A percentile compares a stretch with the other conserved stretches of the same genome.
Evolutionary conservation across 108 stramenopile genomes (phyloP).

Genomic region (Nitzschia sp.): DNA sequence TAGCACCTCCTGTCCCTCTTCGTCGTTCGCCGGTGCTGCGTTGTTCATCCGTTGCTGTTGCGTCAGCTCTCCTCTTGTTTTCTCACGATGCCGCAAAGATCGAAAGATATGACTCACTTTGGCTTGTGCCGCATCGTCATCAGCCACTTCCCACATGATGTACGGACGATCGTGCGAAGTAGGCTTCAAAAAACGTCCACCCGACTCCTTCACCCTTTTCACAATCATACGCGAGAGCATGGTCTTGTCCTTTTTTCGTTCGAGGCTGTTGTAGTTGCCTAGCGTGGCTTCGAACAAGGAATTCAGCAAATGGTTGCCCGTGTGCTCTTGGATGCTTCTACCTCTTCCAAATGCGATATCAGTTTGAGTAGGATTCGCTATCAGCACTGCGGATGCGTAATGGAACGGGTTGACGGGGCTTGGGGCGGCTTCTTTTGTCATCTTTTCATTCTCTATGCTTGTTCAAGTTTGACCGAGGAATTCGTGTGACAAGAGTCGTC

Average conservation of each 20-base stretch:
- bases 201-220: conserved; percentile 15
- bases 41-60: too few species aligned
- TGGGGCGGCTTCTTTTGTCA: too few species aligned
- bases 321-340: conserved; percentile 16
- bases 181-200: conserved; percentile 44
- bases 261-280: conserved; percentile 4
- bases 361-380: background rate
- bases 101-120: conserved; percentile 42
- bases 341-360: conserved; percentile 39
- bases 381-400: background rate
- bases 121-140: conserved; percentile 26
- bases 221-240: conserved; percentile 30
- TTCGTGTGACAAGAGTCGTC: too few species aligned
- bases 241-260: conserved; percentile 15
- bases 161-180: background rate
- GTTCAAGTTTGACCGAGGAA: too few species aligned
- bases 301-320: conserved; percentile 20
- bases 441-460: too few species aligned
- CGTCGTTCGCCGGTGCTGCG: too few species aligned
- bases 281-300: conserved; percentile 18
- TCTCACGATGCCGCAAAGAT: conserved; percentile 16
- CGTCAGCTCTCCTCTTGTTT: background rate
- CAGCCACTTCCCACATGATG: conserved; percentile 23
- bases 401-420: too few species aligned
- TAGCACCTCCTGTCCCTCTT: too few species aligned